A percentile compares a stretch with the other conserved stretches of the same genome.
These are phyloP conservation scores for Claviceps humidiphila DNA, from an alignment of 2,329 filamentous ascomycete species.

Conservation along the genomic window DNA sequence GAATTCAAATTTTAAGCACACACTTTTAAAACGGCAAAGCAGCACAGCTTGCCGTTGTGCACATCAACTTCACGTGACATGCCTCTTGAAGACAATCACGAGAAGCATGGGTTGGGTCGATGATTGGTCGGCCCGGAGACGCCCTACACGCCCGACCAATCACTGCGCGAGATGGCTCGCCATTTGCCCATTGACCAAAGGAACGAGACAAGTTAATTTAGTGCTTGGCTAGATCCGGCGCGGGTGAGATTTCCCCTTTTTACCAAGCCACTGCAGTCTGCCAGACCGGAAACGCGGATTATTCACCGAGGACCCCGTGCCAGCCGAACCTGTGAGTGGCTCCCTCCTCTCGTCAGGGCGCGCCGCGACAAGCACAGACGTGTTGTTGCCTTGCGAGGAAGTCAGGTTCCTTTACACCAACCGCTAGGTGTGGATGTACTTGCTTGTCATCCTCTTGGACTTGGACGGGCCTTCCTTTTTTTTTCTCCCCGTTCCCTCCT, in stretches of 20 bases:
- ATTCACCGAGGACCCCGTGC: constrained; percentile 2
- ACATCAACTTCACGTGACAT: too few species aligned
- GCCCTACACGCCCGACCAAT: neutral
- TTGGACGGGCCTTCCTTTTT: neutral
- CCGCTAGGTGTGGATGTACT: neutral
- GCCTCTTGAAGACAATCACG: too few species aligned
- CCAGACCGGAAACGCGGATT: constrained; percentile 7
- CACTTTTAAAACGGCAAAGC: too few species aligned
- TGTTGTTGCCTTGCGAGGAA: neutral
- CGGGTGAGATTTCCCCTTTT: constrained; percentile 20
- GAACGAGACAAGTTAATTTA: neutral
- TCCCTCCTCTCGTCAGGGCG: neutral
- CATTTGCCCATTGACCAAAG: neutral
- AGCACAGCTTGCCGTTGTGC: too few species aligned
- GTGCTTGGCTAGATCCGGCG: neutral
- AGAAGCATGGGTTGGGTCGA: neutral
- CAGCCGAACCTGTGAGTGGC: neutral
- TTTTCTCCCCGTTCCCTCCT: constrained; percentile 4
- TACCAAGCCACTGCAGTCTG: constrained; percentile 1
- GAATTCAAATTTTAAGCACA: too few species aligned
- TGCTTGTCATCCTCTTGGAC: constrained; percentile 1
- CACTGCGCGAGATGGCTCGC: neutral
- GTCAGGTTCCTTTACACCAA: neutral
- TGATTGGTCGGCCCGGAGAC: neutral
- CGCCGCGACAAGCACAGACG: neutral